Percentiles rank a stretch among this genome's conserved stretches.
phyloP scores from a whole-genome alignment of 495 filamentous ascomycete genomes.

The Hypoxylon lienhwacheense region DNA sequence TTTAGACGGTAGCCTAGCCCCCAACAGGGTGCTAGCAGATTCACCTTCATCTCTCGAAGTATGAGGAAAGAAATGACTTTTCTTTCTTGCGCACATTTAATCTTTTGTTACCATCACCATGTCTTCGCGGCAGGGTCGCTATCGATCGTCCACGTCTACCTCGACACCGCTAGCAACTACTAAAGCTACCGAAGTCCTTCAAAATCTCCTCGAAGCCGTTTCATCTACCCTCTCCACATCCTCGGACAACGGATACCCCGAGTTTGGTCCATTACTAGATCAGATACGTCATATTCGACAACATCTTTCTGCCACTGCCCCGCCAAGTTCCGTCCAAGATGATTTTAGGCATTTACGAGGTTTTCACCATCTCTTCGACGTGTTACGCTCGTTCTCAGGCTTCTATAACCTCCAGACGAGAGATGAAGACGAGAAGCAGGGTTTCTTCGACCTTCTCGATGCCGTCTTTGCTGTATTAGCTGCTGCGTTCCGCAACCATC shows the following conservation, averaged over 20 bases:
- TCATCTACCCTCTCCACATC: slow-evolving; percentile 30
- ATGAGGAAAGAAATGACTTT: slow-evolving; percentile 31
- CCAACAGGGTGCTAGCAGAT: slow-evolving; percentile 35
- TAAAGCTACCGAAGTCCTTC: slow-evolving; percentile 62
- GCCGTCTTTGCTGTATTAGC: slow-evolving; percentile 70
- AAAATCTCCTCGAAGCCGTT: slow-evolving; percentile 60
- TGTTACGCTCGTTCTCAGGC: slow-evolving; percentile 67
- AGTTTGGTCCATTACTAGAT: slow-evolving; percentile 45
- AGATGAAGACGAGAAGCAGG: slow-evolving; percentile 60
- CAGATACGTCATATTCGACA: slow-evolving; percentile 49
- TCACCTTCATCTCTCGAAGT: slow-evolving; percentile 24
- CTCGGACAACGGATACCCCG: slow-evolving; percentile 42
- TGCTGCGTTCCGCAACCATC: slow-evolving; percentile 75
- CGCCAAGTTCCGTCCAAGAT: slow-evolving; percentile 60
- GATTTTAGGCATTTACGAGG: slow-evolving; percentile 81
- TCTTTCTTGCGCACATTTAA: slow-evolving; percentile 18
- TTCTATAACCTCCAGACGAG: slow-evolving; percentile 68
- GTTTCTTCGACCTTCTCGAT: slow-evolving; percentile 70
- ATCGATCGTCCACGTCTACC: slow-evolving; percentile 64
- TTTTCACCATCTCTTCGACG: slow-evolving; percentile 71
- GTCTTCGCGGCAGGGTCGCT: slow-evolving; percentile 54
- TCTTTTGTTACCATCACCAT: slow-evolving; percentile 40
- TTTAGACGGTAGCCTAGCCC: slow-evolving; percentile 40
- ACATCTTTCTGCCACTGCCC: slow-evolving; percentile 50
- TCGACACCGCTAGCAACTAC: slow-evolving; percentile 56